Evolutionary conservation across 768 basidiomycete species (phyloP), one percentile per base, ranked within the genome.

Genomic region (Mycena amicta): DNA sequence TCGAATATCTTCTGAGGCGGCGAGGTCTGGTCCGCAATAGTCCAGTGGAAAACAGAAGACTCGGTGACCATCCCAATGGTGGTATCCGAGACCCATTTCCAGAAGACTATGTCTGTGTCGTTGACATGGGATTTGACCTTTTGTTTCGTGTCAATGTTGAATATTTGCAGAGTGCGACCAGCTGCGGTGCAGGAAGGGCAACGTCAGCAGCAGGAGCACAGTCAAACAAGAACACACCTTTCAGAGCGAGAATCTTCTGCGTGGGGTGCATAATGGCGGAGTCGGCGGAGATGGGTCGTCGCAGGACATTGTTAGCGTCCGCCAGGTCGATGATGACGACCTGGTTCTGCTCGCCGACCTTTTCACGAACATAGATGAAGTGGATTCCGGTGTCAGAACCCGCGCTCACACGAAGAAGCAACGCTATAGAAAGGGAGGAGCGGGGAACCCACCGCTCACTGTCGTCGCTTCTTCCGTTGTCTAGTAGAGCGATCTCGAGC

Each of bases 271-370:
- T 98, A 66, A 99, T 97, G 55, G 97, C 96, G 37, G 93, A 93
- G 73, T 98, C 97, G n/a, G 97, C 97, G 23, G 92, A 90, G 69
- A 99, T 98, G 61, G 94, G 95, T 66, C 95, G 82, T 59, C 94
- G 89, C 55, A 95, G 84, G 67, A 98, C 92, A 89, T 96, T 93
- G 79, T 98, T 98, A 68, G 95, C 93, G 74, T 98, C 93, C 60
- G 90, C 81, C 62, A 99, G 88, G 87, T 98, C 96, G 71, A 99
- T 91, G 71, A 99, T 98, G 72, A 98, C 95, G 63, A 99, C 97
- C 76, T 98, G 95, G 76, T 95, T 94, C 70, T 93, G 89, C 63
- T 95, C 95, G 68, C 90, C 88, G 70, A 93, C 84, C 74, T 94
- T 95, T 80, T 98, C 95, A 56, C 96, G 91, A 60, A 98, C 87